These are phyloP conservation scores for Yamadazyma membranifaciens DNA, from an alignment of 1,139 yeast species.

Conservation along the genomic window DNA sequence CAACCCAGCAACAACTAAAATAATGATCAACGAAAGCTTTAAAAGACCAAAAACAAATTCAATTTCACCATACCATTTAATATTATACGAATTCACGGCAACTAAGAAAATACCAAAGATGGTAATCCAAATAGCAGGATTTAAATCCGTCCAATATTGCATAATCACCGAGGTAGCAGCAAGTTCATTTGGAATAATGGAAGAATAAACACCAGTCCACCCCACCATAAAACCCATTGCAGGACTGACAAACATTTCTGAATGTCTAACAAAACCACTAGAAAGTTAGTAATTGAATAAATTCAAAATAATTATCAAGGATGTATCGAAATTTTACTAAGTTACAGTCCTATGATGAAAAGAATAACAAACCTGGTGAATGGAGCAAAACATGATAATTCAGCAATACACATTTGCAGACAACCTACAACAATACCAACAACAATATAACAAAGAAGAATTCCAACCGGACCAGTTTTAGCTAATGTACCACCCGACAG, in stretches of 20 bases:
- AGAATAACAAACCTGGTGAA: constrained; percentile 33
- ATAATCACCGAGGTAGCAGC: constrained; percentile 43
- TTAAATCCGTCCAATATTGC: constrained; percentile 35
- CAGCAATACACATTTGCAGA: constrained; percentile 59
- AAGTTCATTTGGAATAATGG: constrained; percentile 40
- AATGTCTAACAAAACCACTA: constrained; percentile 53
- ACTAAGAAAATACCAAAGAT: constrained; percentile 35
- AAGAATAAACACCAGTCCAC: constrained; percentile 59
- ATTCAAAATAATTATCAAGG: too few species aligned
- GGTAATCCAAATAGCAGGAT: constrained; percentile 44
- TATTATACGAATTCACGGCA: constrained; percentile 40
- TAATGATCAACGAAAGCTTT: constrained; percentile 55
- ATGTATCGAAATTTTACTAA: too few species aligned
- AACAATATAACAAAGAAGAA: constrained; percentile 48
- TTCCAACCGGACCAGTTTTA: constrained; percentile 63
- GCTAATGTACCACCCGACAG: constrained; percentile 69
- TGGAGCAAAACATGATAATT: constrained; percentile 58
- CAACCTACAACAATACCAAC: constrained; percentile 47
- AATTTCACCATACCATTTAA: constrained; percentile 45
- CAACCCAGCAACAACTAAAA: constrained; percentile 42
- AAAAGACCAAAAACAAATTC: constrained; percentile 40
- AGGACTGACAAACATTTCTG: constrained; percentile 59
- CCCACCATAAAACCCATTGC: constrained; percentile 57
- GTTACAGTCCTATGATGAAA: too few species aligned
- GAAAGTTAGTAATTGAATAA: too few species aligned